Percentiles rank a stretch among this genome's conserved stretches.
phyloP scores from a whole-genome alignment of 2,329 filamentous ascomycete species.

The Cladosporium austrohemisphaericum region DNA sequence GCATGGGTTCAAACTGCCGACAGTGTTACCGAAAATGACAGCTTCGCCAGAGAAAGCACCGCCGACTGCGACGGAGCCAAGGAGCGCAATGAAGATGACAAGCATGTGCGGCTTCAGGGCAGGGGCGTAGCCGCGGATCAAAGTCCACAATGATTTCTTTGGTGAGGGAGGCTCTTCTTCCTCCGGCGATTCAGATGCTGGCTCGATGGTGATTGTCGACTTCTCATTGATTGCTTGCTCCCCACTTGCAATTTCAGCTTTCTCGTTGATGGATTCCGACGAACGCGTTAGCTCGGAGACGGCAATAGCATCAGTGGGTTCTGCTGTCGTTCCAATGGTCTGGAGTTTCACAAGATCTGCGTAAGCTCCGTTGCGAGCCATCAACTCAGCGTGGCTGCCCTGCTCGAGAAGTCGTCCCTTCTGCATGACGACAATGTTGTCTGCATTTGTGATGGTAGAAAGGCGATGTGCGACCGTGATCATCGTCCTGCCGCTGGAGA shows the following conservation, averaged over 20 bases:
- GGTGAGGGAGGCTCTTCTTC: slow-evolving; percentile 23
- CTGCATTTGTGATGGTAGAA: slow-evolving; percentile 38
- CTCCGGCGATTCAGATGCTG: slow-evolving; percentile 11
- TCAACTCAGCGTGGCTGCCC: slow-evolving; percentile 47
- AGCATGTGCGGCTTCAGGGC: slow-evolving; percentile 45
- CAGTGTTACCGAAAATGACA: slow-evolving; percentile 51
- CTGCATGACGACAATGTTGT: slow-evolving; percentile 49
- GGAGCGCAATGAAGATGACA: slow-evolving; percentile 46
- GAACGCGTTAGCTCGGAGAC: background rate
- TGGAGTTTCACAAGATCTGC: slow-evolving; percentile 50
- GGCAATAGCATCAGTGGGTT: background rate
- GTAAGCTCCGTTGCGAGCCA: slow-evolving; percentile 38
- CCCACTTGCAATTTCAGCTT: background rate
- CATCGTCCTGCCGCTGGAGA: slow-evolving; percentile 34
- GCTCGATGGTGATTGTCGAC: background rate
- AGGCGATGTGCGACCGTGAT: slow-evolving; percentile 45
- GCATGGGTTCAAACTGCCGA: slow-evolving; percentile 12
- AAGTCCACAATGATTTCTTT: slow-evolving; percentile 28
- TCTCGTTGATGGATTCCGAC: slow-evolving; percentile 2
- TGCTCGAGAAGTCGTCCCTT: slow-evolving; percentile 45
- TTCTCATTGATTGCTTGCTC: slow-evolving; percentile 4
- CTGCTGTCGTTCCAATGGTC: slow-evolving; percentile 22
- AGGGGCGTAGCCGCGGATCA: slow-evolving; percentile 36
- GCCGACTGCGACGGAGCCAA: slow-evolving; percentile 31
- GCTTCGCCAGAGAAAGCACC: slow-evolving; percentile 56